These are phyloP conservation scores for Aspergillus tubingensis DNA, from an alignment of 2,329 filamentous ascomycete species.

Conservation along the genomic window DNA sequence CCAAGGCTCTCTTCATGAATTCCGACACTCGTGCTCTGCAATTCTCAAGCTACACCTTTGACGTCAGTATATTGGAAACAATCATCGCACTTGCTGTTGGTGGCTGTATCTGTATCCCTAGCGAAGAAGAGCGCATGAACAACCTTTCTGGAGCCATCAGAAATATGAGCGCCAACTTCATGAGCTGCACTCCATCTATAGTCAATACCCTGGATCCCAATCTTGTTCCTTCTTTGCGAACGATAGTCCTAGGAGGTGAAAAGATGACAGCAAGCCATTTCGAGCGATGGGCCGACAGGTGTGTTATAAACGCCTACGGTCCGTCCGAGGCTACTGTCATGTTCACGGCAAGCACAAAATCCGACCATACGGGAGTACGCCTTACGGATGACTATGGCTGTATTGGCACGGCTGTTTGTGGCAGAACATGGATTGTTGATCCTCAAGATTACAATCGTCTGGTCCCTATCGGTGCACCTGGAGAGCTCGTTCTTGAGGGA, in stretches of 20 bases:
- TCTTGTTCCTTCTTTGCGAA: conserved; percentile 48
- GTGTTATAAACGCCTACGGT: conserved; percentile 50
- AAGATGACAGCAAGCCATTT: conserved; percentile 46
- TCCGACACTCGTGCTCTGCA: conserved; percentile 59
- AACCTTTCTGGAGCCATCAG: conserved; percentile 55
- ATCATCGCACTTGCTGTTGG: conserved; percentile 58
- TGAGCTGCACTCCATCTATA: conserved; percentile 62
- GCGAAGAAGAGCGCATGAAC: conserved; percentile 51
- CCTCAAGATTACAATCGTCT: conserved; percentile 39
- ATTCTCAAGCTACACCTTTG: conserved; percentile 59
- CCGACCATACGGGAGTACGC: conserved; percentile 32
- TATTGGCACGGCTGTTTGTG: conserved; percentile 39
- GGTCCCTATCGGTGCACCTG: conserved; percentile 48
- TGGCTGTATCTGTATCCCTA: conserved; percentile 62
- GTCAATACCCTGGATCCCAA: conserved; percentile 50
- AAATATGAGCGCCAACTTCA: conserved; percentile 55
- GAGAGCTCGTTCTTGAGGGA: conserved; percentile 52
- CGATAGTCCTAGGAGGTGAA: conserved; percentile 49
- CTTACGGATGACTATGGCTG: conserved; percentile 32
- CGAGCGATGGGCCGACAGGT: conserved; percentile 46
- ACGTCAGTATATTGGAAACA: conserved; percentile 57
- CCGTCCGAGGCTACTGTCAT: conserved; percentile 45
- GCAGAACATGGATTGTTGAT: conserved; percentile 44
- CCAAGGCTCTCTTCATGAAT: conserved; percentile 53
- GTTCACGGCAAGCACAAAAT: conserved; percentile 35